A percentile compares a stretch with the other conserved stretches of the same genome.
Conservation (phyloP, 768 basidiomycete genomes). For the Coprinopsis sp. region DNA sequence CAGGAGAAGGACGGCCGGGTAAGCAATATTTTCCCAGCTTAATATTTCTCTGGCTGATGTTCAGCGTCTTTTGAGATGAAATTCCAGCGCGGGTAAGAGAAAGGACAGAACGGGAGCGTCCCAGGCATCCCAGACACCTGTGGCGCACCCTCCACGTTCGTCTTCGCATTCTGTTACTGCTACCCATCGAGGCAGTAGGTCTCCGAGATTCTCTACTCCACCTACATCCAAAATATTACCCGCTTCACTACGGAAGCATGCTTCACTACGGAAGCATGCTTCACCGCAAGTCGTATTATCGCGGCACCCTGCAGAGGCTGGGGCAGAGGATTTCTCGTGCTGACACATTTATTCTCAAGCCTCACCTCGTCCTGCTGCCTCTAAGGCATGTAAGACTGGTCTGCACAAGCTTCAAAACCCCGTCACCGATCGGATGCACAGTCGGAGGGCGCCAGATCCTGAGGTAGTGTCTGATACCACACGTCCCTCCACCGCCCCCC, state of each 20-base stretch:
- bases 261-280: too few species aligned
- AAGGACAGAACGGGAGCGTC: constrained; percentile 38
- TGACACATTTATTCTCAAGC: constrained; percentile 61
- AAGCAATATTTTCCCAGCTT: constrained; percentile 12
- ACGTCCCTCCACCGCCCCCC: constrained; percentile 41
- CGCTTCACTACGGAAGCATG: constrained; percentile 31
- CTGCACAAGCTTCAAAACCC: constrained; percentile 66
- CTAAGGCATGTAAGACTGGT: constrained; percentile 30
- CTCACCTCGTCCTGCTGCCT: constrained; percentile 28
- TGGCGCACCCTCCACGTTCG: constrained; percentile 22
- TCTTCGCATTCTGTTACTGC: constrained; percentile 9
- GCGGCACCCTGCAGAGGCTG: constrained; percentile 43
- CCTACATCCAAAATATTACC: constrained; percentile 21
- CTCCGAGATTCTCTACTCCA: constrained; percentile 25
- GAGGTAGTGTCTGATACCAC: constrained; percentile 60
- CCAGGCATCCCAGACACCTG: constrained; percentile 22
- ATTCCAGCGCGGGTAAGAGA: constrained; percentile 46
- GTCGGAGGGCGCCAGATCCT: constrained; percentile 58
- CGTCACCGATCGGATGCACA: constrained; percentile 60
- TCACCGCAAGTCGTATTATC: constrained; percentile 31
- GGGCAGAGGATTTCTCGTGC: constrained; percentile 66
- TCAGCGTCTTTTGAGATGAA: constrained; percentile 11
- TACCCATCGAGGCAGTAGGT: constrained; percentile 23
- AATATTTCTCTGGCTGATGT: neutral
- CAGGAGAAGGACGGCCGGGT: constrained; percentile 62